Evolutionary conservation across 768 basidiomycete genomes (phyloP), one percentile per base, ranked within the genome.

Genomic region (Wakefieldia striispora): DNA sequence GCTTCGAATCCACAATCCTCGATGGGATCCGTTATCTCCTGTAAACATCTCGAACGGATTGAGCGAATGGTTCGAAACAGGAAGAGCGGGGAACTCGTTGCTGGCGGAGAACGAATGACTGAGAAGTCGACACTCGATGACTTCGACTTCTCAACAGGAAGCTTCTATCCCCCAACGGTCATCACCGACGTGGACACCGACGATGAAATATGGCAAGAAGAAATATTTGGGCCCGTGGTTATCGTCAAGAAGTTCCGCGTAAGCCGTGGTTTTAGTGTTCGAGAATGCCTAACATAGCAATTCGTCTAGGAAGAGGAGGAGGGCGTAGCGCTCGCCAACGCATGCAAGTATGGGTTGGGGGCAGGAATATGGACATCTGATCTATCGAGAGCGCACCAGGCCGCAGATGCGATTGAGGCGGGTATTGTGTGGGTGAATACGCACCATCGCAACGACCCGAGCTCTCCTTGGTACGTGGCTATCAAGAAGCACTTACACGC

Each of bases 381-480:
- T 64, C 61, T 93, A 27, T 84, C 88, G 0, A 75, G 82, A 47
- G 90, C 86, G 10, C 89, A 92, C 62, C 82, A 86, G 4, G 78
- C 91, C 3, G 78, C 90, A 6, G 77, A 76, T 43, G 71, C 72
- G 29, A 82, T 94, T 31, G 76, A 93, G 56, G 73, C 84, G 16
- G 91, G 91, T 5, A 61, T 93, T 26, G 86, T 88, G 39, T 94
- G 91, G 91, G 80, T 92, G 33, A 93, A 94, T 62, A 91, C 87
- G 0, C 89, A 92, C 56, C 91, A 94, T 61, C 79, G 91, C 40
- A 93, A 94, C 58, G 90, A 93, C 61, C 91, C 91, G 8, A 87
- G 86, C 54, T 91, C 88, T 27, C 90, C 91, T 35, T 94, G 91
- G 91, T 89, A 41, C 26, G 55, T 58, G 44, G 47, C 33, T 17